Percentiles rank a stretch among this genome's conserved stretches.
Conservation (phyloP, 1,284 basidiomycete species). For the Apiotrichum sp. region DNA sequence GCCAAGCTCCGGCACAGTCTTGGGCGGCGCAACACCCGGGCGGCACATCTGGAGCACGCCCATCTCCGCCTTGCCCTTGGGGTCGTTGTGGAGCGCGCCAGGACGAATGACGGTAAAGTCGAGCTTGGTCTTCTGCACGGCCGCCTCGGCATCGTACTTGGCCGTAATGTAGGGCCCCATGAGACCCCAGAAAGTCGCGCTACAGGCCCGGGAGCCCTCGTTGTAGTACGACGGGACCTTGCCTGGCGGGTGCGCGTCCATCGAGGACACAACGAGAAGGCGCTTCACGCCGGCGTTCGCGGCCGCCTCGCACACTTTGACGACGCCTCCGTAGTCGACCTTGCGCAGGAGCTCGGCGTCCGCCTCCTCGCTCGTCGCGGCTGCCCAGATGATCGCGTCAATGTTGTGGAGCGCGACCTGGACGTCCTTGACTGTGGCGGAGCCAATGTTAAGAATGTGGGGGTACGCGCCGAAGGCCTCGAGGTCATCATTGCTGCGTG, state of each 20-base stretch:
- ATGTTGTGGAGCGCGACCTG: neutral
- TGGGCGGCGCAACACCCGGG: neutral
- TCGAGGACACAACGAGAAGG: neutral
- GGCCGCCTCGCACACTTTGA: neutral
- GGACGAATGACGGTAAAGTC: conserved; percentile 1
- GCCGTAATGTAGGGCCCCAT: neutral
- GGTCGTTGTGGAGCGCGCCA: neutral
- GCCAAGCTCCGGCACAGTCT: neutral
- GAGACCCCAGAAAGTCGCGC: neutral
- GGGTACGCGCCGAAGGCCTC: neutral
- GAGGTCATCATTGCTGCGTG: neutral
- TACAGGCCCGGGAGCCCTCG: neutral
- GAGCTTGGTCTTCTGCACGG: neutral
- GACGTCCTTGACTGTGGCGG: neutral
- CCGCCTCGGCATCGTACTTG: conserved; percentile 1
- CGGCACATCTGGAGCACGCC: neutral
- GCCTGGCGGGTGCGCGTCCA: neutral
- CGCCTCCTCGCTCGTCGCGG: neutral
- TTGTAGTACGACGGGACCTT: neutral
- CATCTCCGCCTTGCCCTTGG: neutral
- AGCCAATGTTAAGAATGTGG: neutral
- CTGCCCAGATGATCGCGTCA: neutral
- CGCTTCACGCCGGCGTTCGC: neutral
- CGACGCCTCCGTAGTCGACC: conserved; percentile 4
- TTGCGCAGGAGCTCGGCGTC: neutral